Evolutionary conservation across 176 grass and related monocot species (phyloP).

Genomic region (Otatea glauca): DNA sequence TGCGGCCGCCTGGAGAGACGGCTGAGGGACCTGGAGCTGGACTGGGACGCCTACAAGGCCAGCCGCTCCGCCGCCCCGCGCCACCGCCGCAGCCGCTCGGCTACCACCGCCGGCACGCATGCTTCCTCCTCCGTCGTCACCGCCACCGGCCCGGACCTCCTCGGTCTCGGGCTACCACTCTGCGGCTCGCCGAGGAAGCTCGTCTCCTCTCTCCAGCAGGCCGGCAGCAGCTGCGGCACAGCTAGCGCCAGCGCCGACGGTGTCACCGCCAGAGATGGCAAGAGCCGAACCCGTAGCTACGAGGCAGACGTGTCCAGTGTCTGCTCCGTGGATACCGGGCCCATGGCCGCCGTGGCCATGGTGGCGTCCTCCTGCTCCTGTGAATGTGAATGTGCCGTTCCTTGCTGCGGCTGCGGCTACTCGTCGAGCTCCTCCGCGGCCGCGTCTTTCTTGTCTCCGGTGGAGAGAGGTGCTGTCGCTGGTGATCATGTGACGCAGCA

Average conservation of each 20-base stretch:
- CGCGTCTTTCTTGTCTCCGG: neutral
- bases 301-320: slow-evolving; percentile 14
- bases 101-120: neutral
- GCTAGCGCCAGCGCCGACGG: neutral
- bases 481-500: neutral
- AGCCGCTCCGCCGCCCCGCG: neutral
- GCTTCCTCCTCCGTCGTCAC: slow-evolving; percentile 30
- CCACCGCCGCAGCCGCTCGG: slow-evolving; percentile 36
- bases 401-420: neutral
- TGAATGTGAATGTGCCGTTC: slow-evolving; percentile 9
- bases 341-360: neutral
- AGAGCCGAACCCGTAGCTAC: neutral
- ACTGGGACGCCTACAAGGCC: slow-evolving; percentile 42
- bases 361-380: neutral
- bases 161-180: too few species aligned
- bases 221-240: neutral
- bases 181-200: slow-evolving; percentile 22
- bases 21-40: slow-evolving; percentile 20
- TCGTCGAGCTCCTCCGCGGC: neutral
- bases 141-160: neutral
- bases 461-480: neutral
- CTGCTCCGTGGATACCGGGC: neutral
- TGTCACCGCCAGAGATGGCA: neutral
- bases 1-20: slow-evolving; percentile 1
- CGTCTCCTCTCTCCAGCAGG: slow-evolving; percentile 28